Percentiles rank a stretch among this genome's conserved stretches.
Conservation (phyloP, 2,329 filamentous ascomycete species). For the Didymellaceae sp. region DNA sequence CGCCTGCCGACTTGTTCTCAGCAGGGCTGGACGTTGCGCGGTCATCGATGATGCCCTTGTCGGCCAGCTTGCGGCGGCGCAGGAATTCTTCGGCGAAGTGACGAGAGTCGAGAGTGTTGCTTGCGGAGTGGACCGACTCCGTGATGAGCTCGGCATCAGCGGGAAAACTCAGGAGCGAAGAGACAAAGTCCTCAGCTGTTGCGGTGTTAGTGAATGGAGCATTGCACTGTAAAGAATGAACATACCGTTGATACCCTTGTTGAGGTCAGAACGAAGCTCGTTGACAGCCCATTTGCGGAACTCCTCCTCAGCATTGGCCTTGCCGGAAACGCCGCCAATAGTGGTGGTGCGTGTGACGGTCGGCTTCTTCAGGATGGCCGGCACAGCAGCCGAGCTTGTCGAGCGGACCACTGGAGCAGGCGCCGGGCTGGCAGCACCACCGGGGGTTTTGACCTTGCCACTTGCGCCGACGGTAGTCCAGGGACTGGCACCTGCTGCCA, state of each 20-base stretch:
- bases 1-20: constrained; percentile 54
- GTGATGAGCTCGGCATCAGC: constrained; percentile 81
- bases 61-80: constrained; percentile 88
- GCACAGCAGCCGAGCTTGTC: constrained; percentile 53
- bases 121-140: constrained; percentile 86
- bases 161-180: constrained; percentile 76
- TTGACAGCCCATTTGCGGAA: constrained; percentile 91
- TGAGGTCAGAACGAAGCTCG: constrained; percentile 77
- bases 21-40: constrained; percentile 61
- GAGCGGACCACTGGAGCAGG: constrained; percentile 54
- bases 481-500: constrained; percentile 60
- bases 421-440: constrained; percentile 61
- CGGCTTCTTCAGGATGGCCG: constrained; percentile 58
- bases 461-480: constrained; percentile 97
- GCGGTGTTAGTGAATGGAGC: constrained; percentile 21
- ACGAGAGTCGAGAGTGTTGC: constrained; percentile 86
- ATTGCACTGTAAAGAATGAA: constrained; percentile 4
- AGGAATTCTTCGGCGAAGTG: constrained; percentile 96
- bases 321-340: constrained; percentile 50
- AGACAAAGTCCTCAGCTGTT: constrained; percentile 80
- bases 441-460: constrained; percentile 84
- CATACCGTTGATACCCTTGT: constrained; percentile 71
- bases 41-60: constrained; percentile 86
- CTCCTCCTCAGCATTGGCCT: constrained; percentile 79
- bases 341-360: constrained; percentile 60